These are phyloP conservation scores for Escallonia herrerae DNA, from an alignment of 129 eudicot species.

Conservation along the genomic window DNA sequence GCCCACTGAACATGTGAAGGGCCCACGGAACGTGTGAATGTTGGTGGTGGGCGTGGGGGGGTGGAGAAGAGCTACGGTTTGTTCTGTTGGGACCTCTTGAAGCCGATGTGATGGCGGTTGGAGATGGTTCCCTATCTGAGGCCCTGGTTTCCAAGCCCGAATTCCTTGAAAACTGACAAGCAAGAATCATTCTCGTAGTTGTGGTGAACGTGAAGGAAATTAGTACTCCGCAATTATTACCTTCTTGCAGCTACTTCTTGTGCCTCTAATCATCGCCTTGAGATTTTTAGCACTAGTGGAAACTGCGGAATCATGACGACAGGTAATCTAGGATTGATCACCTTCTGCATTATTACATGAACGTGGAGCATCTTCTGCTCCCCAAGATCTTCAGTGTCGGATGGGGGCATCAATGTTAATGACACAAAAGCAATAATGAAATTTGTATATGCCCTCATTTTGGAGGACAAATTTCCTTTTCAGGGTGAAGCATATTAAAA, in stretches of 20 bases:
- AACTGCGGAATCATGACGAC: neutral
- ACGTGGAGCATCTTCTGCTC: neutral
- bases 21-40: constrained; percentile 43
- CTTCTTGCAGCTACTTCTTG: too few species aligned
- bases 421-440: neutral
- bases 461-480: neutral
- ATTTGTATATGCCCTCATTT: neutral
- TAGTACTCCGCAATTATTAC: neutral
- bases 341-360: too few species aligned
- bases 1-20: too few species aligned
- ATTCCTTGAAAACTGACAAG: neutral
- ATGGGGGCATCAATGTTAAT: neutral
- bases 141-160: neutral
- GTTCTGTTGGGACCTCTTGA: neutral
- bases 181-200: neutral
- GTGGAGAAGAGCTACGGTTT: neutral
- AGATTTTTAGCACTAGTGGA: neutral
- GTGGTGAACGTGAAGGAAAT: neutral
- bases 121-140: too few species aligned
- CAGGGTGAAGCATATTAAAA: neutral
- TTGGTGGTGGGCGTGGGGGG: neutral
- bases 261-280: neutral
- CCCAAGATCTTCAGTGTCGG: neutral
- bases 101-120: neutral
- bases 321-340: neutral